phyloP scores from a whole-genome alignment of 2,329 filamentous ascomycete species.

The Clonostachys solani region DNA sequence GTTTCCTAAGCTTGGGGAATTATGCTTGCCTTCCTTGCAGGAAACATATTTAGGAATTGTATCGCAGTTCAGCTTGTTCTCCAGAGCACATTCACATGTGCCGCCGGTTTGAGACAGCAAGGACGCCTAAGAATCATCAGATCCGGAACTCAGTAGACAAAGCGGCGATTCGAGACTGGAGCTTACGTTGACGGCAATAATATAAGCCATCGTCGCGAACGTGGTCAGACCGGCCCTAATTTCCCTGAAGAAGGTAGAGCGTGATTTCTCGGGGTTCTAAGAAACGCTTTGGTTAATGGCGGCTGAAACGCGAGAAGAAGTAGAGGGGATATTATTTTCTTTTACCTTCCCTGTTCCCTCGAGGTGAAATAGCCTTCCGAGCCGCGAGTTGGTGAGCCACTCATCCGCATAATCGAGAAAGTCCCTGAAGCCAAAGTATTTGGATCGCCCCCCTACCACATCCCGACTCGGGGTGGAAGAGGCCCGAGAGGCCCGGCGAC shows the following conservation, averaged over 20 bases:
- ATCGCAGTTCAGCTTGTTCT: constrained; percentile 40
- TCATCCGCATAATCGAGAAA: constrained; percentile 26
- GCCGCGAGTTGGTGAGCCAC: constrained; percentile 31
- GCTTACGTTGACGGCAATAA: constrained; percentile 67
- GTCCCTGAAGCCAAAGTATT: constrained; percentile 25
- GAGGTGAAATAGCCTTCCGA: constrained; percentile 62
- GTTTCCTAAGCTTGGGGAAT: neutral
- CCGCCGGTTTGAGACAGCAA: constrained; percentile 75
- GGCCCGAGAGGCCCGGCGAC: too few species aligned
- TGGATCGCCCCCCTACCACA: constrained; percentile 9
- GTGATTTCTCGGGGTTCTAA: constrained; percentile 60
- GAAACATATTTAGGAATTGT: constrained; percentile 34
- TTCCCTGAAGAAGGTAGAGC: constrained; percentile 71
- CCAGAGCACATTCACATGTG: constrained; percentile 62
- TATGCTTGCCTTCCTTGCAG: constrained; percentile 41
- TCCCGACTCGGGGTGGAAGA: too few species aligned
- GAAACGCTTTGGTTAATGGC: neutral
- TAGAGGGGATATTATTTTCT: constrained; percentile 3
- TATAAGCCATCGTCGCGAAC: constrained; percentile 80
- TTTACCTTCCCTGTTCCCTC: constrained; percentile 65
- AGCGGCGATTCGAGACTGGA: neutral
- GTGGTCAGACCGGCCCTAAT: constrained; percentile 77
- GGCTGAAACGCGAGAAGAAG: neutral
- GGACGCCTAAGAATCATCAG: constrained; percentile 44
- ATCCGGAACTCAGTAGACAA: constrained; percentile 1